Percentiles rank a stretch among this genome's conserved stretches.
Conservation (phyloP, 805 yeast species). For the Vanderwaltozyma tropicalis region DNA sequence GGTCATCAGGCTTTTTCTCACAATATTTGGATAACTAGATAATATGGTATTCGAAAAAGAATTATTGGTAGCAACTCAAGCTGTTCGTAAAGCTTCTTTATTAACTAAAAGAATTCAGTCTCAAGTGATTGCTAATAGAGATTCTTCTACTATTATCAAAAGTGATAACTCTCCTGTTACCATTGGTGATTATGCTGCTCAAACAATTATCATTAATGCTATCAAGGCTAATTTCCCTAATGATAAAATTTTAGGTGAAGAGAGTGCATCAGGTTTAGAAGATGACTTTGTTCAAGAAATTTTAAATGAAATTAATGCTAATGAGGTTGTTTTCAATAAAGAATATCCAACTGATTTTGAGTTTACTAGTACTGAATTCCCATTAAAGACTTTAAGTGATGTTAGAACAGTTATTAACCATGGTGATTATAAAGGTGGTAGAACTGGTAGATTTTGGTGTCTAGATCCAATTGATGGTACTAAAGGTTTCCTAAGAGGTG, state of each 20-base stretch:
- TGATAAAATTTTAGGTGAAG: conserved; percentile 92
- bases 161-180: conserved; percentile 92
- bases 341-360: conserved; percentile 10
- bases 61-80: conserved; percentile 70
- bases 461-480: conserved; percentile 98
- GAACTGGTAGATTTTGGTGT: conserved; percentile 84
- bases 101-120: conserved; percentile 58
- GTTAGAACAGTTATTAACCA: conserved; percentile 60
- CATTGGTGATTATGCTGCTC: conserved; percentile 92
- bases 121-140: conserved; percentile 39
- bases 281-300: conserved; percentile 42
- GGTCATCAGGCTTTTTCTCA: no score
- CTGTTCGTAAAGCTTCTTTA: conserved; percentile 78
- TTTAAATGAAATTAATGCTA: conserved; percentile 45
- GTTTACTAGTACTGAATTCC: conserved; percentile 13
- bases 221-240: conserved; percentile 66
- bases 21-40: no score
- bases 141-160: conserved; percentile 56
- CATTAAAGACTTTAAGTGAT: conserved; percentile 36
- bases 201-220: conserved; percentile 82
- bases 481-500: conserved; percentile 90
- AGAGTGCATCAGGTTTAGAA: conserved; percentile 62
- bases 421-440: conserved; percentile 76
- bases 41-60: conserved; percentile 47
- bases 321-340: conserved; percentile 36